These are phyloP conservation scores for Cochlearia excelsa DNA, from an alignment of 345 rosid genomes.

Conservation along the genomic window DNA sequence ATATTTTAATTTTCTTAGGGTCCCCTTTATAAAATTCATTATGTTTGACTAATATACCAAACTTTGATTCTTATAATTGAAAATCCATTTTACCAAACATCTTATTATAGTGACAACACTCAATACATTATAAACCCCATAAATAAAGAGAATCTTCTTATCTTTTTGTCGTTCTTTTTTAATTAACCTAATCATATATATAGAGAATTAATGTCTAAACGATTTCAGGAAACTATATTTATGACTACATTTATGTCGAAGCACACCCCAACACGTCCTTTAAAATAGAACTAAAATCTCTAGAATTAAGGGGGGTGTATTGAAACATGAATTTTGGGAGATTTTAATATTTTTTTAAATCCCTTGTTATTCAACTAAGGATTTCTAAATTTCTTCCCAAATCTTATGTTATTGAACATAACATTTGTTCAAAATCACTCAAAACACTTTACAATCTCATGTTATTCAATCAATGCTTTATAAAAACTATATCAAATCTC, in stretches of 20 bases:
- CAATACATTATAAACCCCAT: conserved; percentile 25
- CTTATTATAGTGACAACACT: conserved; percentile 32
- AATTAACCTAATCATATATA: conserved; percentile 27
- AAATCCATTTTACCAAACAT: conserved; percentile 36
- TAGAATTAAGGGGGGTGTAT: conserved; percentile 7
- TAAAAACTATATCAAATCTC: no score
- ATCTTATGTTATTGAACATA: no score
- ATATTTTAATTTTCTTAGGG: conserved; percentile 21
- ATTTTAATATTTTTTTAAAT: no score
- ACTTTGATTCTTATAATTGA: conserved; percentile 24
- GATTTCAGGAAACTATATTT: conserved; percentile 18
- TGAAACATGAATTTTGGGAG: no score
- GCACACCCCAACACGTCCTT: conserved; percentile 17
- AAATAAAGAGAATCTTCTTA: conserved; percentile 33
- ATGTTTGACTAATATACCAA: conserved; percentile 36
- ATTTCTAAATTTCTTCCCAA: no score
- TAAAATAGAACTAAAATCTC: background rate
- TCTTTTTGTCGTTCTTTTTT: conserved; percentile 27
- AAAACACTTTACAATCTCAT: no score
- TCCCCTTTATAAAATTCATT: conserved; percentile 25
- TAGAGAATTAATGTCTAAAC: conserved; percentile 19
- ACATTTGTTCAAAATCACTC: no score
- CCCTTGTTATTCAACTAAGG: no score
- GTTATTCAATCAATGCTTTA: no score
- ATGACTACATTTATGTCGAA: conserved; percentile 28